These are phyloP conservation scores for Mortierella sp. DNA, from an alignment of 371 early-diverging fungal genomes.

Conservation along the genomic window DNA sequence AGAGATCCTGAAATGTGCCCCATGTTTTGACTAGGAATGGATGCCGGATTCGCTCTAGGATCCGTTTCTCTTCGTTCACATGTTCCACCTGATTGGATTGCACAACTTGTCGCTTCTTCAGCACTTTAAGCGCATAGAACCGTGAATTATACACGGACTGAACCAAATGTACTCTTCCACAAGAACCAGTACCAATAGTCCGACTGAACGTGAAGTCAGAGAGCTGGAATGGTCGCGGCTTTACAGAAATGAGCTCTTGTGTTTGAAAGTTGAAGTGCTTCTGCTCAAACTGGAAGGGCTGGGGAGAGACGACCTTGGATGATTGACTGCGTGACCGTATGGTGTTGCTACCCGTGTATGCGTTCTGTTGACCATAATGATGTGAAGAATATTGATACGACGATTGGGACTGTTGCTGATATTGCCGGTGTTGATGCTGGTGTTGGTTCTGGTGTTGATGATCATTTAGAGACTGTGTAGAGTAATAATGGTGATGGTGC, in stretches of 20 bases:
- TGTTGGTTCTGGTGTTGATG: conserved; percentile 16
- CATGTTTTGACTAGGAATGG: conserved; percentile 89
- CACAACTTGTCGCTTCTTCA: conserved; percentile 85
- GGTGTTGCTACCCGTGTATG: not conserved
- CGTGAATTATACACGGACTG: conserved; percentile 71
- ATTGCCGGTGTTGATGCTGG: conserved; percentile 8
- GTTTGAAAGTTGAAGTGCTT: conserved; percentile 56
- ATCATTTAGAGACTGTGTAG: conserved; percentile 2
- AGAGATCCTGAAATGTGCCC: conserved; percentile 83
- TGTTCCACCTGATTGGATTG: conserved; percentile 90
- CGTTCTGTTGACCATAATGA: conserved; percentile 15
- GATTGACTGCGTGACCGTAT: conserved; percentile 10
- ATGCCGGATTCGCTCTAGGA: conserved; percentile 76
- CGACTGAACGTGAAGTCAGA: conserved; percentile 65
- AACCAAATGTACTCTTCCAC: conserved; percentile 95
- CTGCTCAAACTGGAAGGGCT: conserved; percentile 56
- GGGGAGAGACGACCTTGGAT: conserved; percentile 53
- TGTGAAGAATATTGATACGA: not conserved
- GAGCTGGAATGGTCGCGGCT: conserved; percentile 65
- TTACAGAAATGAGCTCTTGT: conserved; percentile 60
- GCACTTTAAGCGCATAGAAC: conserved; percentile 91
- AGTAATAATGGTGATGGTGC: not conserved
- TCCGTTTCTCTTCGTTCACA: conserved; percentile 87
- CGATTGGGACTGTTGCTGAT: not conserved
- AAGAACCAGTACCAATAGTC: conserved; percentile 95